phyloP scores from a whole-genome alignment of 208 protist species.

The Strigomonas galati region DNA sequence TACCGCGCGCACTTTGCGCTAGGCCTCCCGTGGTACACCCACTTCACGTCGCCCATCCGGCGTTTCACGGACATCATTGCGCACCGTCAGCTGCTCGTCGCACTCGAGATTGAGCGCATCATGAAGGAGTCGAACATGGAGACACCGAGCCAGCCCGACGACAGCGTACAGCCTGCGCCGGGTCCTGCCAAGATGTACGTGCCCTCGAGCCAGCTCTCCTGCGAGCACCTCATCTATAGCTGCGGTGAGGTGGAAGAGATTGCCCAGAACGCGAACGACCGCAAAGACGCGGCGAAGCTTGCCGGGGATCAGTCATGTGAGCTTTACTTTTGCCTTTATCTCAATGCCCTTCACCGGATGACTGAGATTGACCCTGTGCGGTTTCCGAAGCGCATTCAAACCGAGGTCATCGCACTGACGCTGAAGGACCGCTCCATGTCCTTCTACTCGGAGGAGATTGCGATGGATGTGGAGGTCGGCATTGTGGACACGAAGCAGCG shows the following conservation, averaged over 20 bases:
- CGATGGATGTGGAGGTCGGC: constrained; percentile 43
- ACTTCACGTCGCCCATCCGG: constrained; percentile 95
- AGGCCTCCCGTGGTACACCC: constrained; percentile 86
- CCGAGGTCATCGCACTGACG: constrained; percentile 22
- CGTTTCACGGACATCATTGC: constrained; percentile 92
- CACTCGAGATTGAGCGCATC: constrained; percentile 70
- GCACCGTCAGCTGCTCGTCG: constrained; percentile 83
- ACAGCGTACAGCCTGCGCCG: constrained; percentile 14
- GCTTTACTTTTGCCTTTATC: constrained; percentile 77
- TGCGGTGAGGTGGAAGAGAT: constrained; percentile 56
- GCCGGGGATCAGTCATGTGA: constrained; percentile 54
- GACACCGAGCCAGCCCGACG: constrained; percentile 17
- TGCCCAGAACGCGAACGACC: constrained; percentile 42
- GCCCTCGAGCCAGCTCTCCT: constrained; percentile 32
- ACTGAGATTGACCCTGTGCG: constrained; percentile 16
- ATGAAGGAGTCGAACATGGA: constrained; percentile 30
- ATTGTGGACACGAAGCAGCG: constrained; percentile 44
- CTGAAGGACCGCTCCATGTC: constrained; percentile 20
- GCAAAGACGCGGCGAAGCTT: constrained; percentile 47
- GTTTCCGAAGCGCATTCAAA: constrained; percentile 19
- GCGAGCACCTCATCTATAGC: constrained; percentile 37
- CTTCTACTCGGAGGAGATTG: constrained; percentile 50
- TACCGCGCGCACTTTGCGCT: constrained; percentile 87
- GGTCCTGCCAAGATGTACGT: constrained; percentile 21
- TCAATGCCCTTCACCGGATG: constrained; percentile 44